A percentile compares a stretch with the other conserved stretches of the same genome.
These are phyloP conservation scores for Yamadazyma atmosphaerica DNA, from an alignment of 1,139 yeast genomes.

Conservation along the genomic window DNA sequence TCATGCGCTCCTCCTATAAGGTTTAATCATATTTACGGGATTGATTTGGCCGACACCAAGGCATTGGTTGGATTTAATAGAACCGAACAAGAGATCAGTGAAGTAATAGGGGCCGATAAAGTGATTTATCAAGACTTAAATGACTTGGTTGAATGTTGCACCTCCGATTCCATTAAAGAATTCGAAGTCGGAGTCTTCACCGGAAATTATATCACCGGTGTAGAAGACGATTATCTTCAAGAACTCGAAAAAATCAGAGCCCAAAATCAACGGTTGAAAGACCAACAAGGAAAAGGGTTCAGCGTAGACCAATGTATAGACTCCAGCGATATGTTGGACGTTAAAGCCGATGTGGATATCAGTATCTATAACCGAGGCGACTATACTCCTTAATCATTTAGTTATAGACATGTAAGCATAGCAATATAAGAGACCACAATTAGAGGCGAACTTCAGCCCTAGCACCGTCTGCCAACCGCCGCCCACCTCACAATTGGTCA, in stretches of 20 bases:
- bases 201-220: slow-evolving; percentile 90
- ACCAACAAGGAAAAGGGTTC: slow-evolving; percentile 36
- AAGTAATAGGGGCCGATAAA: slow-evolving; percentile 85
- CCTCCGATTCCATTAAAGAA: slow-evolving; percentile 46
- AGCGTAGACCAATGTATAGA: slow-evolving; percentile 50
- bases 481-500: no score
- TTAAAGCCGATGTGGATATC: slow-evolving; percentile 88
- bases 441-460: no score
- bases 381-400: slow-evolving; percentile 27
- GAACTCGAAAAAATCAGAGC: slow-evolving; percentile 86
- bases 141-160: slow-evolving; percentile 81
- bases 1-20: slow-evolving; percentile 98
- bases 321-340: slow-evolving; percentile 53
- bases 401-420: background rate
- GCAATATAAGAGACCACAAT: background rate
- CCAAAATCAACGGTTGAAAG: slow-evolving; percentile 64
- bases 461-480: no score
- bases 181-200: slow-evolving; percentile 98
- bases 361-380: slow-evolving; percentile 90
- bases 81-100: slow-evolving; percentile 69
- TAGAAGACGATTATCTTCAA: slow-evolving; percentile 76
- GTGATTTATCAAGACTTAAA: slow-evolving; percentile 86
- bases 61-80: slow-evolving; percentile 89
- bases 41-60: slow-evolving; percentile 92
- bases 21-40: slow-evolving; percentile 93